These are phyloP conservation scores for Sporothrix brunneoviolacea DNA, from an alignment of 2,329 filamentous ascomycete genomes.

Conservation along the genomic window DNA sequence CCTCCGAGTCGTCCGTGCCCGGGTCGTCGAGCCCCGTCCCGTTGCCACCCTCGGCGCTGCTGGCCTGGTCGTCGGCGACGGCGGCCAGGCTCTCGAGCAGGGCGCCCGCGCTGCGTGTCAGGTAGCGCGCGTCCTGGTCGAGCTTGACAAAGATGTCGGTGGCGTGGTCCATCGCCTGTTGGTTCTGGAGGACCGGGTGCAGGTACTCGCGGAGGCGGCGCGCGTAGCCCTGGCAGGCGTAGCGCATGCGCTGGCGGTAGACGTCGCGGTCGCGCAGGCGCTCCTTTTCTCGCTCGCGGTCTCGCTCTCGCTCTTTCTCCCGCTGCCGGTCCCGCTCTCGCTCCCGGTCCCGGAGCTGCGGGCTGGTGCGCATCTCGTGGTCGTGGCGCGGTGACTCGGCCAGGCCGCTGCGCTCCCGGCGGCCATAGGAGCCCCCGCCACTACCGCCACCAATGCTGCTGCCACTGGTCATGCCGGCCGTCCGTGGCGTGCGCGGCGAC, in stretches of 20 bases:
- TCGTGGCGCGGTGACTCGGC: conserved; percentile 10
- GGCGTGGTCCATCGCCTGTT: conserved; percentile 16
- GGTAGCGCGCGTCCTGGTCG: conserved; percentile 17
- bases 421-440: conserved; percentile 3
- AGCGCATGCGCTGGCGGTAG: conserved; percentile 13
- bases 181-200: conserved; percentile 16
- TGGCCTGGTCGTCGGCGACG: conserved; percentile 13
- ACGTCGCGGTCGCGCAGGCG: conserved; percentile 6
- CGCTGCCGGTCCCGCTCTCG: neutral
- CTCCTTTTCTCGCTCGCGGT: neutral
- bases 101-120: conserved; percentile 14
- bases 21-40: conserved; percentile 14
- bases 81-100: conserved; percentile 17
- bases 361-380: neutral
- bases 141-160: conserved; percentile 18
- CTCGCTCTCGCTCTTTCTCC: neutral
- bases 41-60: neutral
- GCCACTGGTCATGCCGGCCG: conserved; percentile 7
- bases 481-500: conserved; percentile 15
- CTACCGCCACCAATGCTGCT: conserved; percentile 3
- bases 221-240: conserved; percentile 12
- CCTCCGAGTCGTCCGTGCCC: conserved; percentile 1
- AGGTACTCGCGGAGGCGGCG: conserved; percentile 16
- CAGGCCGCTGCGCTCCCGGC: conserved; percentile 4
- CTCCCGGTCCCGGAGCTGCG: neutral